These are phyloP conservation scores for Pythium insidiosum DNA, from an alignment of 352 stramenopile genomes.

Conservation along the genomic window DNA sequence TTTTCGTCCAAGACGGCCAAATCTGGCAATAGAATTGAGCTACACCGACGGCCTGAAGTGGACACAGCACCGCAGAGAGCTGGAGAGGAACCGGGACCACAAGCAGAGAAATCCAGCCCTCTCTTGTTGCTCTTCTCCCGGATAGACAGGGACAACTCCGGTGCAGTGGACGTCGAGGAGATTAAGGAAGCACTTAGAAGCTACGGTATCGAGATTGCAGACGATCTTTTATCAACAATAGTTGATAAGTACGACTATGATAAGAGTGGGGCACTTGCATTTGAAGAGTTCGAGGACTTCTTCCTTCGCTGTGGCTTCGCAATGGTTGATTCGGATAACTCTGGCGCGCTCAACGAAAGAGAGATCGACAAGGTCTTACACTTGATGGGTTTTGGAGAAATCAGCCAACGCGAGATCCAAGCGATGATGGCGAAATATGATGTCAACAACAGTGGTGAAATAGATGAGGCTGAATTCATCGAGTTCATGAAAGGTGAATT, in stretches of 20 bases:
- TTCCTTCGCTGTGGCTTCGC: constrained; percentile 49
- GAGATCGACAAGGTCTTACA: constrained; percentile 47
- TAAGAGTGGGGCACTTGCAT: constrained; percentile 26
- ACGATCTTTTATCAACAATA: constrained; percentile 20
- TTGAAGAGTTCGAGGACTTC: constrained; percentile 44
- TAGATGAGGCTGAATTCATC: constrained; percentile 65
- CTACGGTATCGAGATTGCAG: constrained; percentile 27
- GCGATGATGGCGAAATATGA: constrained; percentile 57
- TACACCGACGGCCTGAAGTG: too few relatives aligned
- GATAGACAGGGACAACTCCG: constrained; percentile 40
- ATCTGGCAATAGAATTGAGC: constrained; percentile 18
- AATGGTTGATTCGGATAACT: constrained; percentile 52
- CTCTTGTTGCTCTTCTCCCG: constrained; percentile 31
- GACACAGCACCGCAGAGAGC: too few relatives aligned
- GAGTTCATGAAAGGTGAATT: constrained; percentile 65
- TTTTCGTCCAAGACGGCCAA: constrained; percentile 4
- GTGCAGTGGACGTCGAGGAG: constrained; percentile 32
- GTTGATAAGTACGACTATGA: constrained; percentile 54
- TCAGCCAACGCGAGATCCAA: constrained; percentile 27
- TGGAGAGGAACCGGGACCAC: too few relatives aligned
- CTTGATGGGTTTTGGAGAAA: constrained; percentile 35
- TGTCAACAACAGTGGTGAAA: constrained; percentile 58
- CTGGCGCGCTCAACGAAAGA: constrained; percentile 31
- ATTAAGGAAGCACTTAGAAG: constrained; percentile 21
- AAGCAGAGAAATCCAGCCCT: too few relatives aligned